phyloP scores from a whole-genome alignment of 176 grass and related monocot species.

The Pharus latifolius region DNA sequence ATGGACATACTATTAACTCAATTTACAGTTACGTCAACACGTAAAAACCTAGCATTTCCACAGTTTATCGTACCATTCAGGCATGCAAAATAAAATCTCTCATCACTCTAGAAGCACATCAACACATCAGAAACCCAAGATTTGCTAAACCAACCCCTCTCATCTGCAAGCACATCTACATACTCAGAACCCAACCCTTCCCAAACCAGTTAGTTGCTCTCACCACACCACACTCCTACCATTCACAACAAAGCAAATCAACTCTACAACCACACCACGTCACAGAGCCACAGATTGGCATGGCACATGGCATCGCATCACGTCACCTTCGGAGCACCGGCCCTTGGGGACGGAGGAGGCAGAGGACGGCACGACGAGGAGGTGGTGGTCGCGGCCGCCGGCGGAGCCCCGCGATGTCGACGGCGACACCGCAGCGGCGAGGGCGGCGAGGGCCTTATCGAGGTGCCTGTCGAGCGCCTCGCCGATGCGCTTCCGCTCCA shows the following conservation, averaged over 20 bases:
- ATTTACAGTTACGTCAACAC: neutral
- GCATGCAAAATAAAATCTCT: neutral
- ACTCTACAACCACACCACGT: neutral
- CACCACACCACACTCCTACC: neutral
- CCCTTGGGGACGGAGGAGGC: constrained; percentile 35
- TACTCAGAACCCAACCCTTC: neutral
- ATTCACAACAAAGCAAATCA: neutral
- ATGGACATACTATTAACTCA: too few relatives aligned
- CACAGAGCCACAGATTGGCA: neutral
- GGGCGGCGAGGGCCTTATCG: constrained; percentile 33
- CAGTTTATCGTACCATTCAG: neutral
- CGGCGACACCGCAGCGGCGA: constrained; percentile 6
- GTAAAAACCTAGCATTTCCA: neutral
- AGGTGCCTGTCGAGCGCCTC: constrained; percentile 64
- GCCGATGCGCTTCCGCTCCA: constrained; percentile 58
- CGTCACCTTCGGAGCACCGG: constrained; percentile 40
- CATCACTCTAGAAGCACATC: neutral
- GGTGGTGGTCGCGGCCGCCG: constrained; percentile 33
- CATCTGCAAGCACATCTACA: neutral
- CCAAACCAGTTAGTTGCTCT: neutral
- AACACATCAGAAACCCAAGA: neutral
- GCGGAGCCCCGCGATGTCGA: constrained; percentile 49
- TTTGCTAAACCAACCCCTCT: neutral
- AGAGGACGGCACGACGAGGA: constrained; percentile 39
- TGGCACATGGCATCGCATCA: neutral